phyloP scores from a whole-genome alignment of 2,329 filamentous ascomycete genomes.

The Arthroderma sp. region DNA sequence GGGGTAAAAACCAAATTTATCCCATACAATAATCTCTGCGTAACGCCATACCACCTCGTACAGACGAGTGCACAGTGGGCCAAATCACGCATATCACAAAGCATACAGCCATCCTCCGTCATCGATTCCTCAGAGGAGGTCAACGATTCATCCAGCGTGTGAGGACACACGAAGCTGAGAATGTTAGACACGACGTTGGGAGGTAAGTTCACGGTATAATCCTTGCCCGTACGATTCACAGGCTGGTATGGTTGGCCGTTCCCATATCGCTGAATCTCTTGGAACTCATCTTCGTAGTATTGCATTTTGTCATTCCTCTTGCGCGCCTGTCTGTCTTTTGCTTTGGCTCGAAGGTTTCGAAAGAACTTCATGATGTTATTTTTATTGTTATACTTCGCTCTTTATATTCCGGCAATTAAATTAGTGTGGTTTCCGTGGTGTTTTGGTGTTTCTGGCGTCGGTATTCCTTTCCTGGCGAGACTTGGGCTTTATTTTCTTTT shows the following conservation, averaged over 20 bases:
- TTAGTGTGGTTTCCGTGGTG: too few species aligned
- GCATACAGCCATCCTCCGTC: conserved; percentile 71
- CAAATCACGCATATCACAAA: conserved; percentile 83
- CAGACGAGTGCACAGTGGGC: conserved; percentile 65
- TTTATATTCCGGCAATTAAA: too few species aligned
- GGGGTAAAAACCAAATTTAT: conserved; percentile 3
- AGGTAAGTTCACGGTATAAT: conserved; percentile 45
- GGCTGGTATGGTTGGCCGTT: neutral
- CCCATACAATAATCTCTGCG: conserved; percentile 50
- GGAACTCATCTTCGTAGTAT: neutral
- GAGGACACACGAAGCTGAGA: conserved; percentile 72
- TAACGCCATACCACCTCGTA: conserved; percentile 54
- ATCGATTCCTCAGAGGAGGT: conserved; percentile 71
- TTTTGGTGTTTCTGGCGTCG: too few species aligned
- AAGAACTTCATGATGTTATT: too few species aligned
- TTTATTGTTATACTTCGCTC: too few species aligned
- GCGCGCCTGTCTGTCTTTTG: too few species aligned
- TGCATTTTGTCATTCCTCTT: too few species aligned
- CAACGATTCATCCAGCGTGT: conserved; percentile 63
- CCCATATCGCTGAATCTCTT: neutral
- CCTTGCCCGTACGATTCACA: conserved; percentile 2
- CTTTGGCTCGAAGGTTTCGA: too few species aligned
- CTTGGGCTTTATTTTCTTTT: too few species aligned
- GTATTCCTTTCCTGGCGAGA: too few species aligned
- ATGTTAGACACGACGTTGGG: conserved; percentile 59